phyloP scores from a whole-genome alignment of 345 rosid genomes.

The Eucalyptus shirleyi region DNA sequence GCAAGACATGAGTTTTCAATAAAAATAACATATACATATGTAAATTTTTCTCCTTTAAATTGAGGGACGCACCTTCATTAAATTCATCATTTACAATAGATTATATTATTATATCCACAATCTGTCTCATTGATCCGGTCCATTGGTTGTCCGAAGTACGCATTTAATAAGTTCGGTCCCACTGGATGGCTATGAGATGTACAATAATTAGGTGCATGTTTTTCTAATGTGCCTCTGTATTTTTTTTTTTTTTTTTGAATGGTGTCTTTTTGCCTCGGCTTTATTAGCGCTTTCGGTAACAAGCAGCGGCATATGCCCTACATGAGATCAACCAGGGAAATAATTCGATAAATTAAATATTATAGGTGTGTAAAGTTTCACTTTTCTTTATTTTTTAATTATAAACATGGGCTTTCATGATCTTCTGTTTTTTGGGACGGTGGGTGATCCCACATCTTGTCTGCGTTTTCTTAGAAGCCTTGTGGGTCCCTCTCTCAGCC shows the following conservation, averaged over 20 bases:
- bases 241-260: neutral
- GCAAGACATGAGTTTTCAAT: neutral
- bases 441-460: neutral
- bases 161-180: neutral
- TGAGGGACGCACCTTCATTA: neutral
- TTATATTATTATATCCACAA: fast-evolving
- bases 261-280: neutral
- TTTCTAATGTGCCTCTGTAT: neutral
- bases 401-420: neutral
- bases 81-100: fast-evolving
- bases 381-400: neutral
- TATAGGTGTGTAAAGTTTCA: neutral
- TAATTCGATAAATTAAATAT: neutral
- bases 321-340: neutral
- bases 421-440: neutral
- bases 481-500: neutral
- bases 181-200: neutral
- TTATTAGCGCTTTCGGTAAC: neutral
- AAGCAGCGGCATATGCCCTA: neutral
- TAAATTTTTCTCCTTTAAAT: neutral
- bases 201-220: neutral
- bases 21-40: neutral
- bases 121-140: fast-evolving
- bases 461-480: neutral
- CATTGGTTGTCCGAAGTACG: fast-evolving